phyloP scores from a whole-genome alignment of 73 alveolate genomes.

The Paramecium tetraurelia region DNA sequence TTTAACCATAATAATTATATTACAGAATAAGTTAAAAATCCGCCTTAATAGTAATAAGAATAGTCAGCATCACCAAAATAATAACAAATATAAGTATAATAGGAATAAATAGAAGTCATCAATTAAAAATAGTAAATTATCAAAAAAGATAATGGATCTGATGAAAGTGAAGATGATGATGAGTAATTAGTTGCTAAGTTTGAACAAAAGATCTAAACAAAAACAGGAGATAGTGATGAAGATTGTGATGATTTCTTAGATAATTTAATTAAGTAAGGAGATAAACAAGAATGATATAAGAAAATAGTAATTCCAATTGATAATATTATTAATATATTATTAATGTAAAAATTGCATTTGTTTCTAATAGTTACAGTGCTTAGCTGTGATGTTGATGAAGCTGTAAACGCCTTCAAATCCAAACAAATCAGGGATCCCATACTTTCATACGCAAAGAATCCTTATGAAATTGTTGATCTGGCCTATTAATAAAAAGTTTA shows the following conservation, averaged over 20 bases:
- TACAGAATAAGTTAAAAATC: neutral
- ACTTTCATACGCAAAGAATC: neutral
- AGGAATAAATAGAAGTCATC: neutral
- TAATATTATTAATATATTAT: neutral
- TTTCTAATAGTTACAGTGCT: neutral
- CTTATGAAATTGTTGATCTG: neutral
- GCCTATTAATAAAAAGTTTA: neutral
- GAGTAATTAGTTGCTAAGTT: neutral
- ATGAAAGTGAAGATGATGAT: conserved; percentile 25
- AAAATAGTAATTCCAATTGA: neutral
- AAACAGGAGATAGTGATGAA: conserved; percentile 32
- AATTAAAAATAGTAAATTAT: neutral
- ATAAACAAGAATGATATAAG: neutral
- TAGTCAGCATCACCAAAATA: neutral
- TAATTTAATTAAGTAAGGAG: neutral
- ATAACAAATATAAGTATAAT: neutral
- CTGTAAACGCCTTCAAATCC: neutral
- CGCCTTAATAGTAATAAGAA: neutral
- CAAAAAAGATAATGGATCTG: neutral
- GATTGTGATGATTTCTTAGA: conserved; percentile 32
- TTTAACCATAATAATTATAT: neutral
- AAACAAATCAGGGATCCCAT: neutral
- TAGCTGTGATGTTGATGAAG: conserved; percentile 27
- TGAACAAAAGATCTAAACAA: neutral
- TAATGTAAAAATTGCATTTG: neutral